Percentiles rank a stretch among this genome's conserved stretches.
These are phyloP conservation scores for Fusarium anthophilum DNA, from an alignment of 2,329 filamentous ascomycete species.

Conservation along the genomic window DNA sequence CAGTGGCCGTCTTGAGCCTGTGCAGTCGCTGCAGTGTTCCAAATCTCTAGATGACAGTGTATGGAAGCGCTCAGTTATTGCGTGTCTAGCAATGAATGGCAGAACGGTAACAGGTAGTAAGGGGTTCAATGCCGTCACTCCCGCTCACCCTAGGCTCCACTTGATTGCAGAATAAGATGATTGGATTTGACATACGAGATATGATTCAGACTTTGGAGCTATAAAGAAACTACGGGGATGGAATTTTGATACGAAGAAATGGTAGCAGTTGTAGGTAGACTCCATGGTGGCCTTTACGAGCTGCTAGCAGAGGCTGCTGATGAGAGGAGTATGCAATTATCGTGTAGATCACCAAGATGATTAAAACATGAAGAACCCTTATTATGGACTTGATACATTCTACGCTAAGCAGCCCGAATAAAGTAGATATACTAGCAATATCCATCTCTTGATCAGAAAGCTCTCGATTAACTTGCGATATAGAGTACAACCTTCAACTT, in stretches of 20 bases:
- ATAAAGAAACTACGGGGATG: not conserved
- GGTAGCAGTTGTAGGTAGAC: not conserved
- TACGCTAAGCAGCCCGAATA: too few relatives aligned
- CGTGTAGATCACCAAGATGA: not conserved
- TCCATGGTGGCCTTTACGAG: not conserved
- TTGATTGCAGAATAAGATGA: conserved; percentile 9
- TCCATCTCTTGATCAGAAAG: not conserved
- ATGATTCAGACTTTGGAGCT: not conserved
- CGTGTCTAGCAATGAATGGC: not conserved
- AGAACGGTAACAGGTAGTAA: not conserved
- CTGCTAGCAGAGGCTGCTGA: not conserved
- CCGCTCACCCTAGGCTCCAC: conserved; percentile 19
- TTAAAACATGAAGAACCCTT: not conserved
- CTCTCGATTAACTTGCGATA: not conserved
- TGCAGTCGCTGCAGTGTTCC: not conserved
- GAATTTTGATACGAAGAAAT: not conserved
- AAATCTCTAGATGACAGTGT: not conserved
- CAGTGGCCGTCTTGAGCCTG: not conserved
- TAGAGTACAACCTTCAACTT: not conserved
- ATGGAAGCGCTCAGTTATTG: conserved; percentile 6
- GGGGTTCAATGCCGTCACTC: conserved; percentile 28
- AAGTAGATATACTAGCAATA: not conserved
- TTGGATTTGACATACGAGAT: conserved; percentile 2
- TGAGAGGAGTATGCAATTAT: not conserved
- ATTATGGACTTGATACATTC: not conserved